Evolutionary conservation across 2,329 filamentous ascomycete genomes (phyloP).

Genomic region (Aspergillus caelatus): DNA sequence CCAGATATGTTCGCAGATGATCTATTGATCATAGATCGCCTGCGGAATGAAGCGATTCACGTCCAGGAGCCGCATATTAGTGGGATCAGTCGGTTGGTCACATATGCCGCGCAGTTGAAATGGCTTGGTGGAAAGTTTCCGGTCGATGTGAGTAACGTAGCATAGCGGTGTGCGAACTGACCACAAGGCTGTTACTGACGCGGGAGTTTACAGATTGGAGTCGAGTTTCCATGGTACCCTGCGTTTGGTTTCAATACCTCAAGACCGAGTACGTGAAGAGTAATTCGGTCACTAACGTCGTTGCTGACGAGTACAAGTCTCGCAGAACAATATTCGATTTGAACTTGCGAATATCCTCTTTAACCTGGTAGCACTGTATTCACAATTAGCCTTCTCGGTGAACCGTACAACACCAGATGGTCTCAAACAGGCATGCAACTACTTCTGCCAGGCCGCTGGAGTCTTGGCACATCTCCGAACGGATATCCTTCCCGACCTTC

Average conservation of each 20-base stretch:
- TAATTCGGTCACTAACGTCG: too few relatives aligned
- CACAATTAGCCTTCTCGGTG: constrained; percentile 81
- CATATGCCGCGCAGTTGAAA: constrained; percentile 87
- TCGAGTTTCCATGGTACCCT: constrained; percentile 96
- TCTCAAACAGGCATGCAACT: constrained; percentile 83
- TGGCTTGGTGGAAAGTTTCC: constrained; percentile 97
- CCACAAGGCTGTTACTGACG: constrained; percentile 1
- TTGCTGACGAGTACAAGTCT: constrained; percentile 39
- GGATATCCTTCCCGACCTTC: constrained; percentile 77
- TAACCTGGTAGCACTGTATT: constrained; percentile 92
- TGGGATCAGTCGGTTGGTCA: constrained; percentile 83
- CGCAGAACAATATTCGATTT: constrained; percentile 70
- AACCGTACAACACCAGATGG: constrained; percentile 79
- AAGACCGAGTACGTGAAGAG: constrained; percentile 55
- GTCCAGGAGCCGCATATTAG: constrained; percentile 85
- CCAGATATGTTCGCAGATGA: constrained; percentile 95
- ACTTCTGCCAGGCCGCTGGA: constrained; percentile 85
- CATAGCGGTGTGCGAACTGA: background rate
- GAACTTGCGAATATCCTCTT: constrained; percentile 91
- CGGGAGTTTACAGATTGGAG: constrained; percentile 68
- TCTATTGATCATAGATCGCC: constrained; percentile 78
- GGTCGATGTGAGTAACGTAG: constrained; percentile 68
- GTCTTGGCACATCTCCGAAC: constrained; percentile 78
- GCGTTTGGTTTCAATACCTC: constrained; percentile 87
- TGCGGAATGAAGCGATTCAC: constrained; percentile 84